phyloP scores from a whole-genome alignment of 306 rosid species.

The Castanea sativa region DNA sequence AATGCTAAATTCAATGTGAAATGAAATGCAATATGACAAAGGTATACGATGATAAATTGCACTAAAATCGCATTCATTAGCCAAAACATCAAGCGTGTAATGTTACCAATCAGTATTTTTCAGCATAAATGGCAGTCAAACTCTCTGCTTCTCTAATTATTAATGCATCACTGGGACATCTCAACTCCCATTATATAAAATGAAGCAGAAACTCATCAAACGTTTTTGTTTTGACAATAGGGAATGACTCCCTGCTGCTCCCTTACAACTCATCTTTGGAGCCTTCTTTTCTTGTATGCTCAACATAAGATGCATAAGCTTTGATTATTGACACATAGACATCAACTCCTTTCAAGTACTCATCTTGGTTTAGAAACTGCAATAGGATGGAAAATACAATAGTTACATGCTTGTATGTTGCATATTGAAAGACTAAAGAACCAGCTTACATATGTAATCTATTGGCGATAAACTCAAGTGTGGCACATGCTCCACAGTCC shows the following conservation, averaged over 20 bases:
- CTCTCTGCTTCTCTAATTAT: neutral
- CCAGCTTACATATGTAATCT: neutral
- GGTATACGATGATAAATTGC: neutral
- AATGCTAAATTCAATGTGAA: neutral
- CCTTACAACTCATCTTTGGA: slow-evolving; percentile 72
- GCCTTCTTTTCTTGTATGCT: slow-evolving; percentile 21
- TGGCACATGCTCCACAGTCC: neutral
- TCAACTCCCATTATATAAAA: slow-evolving; percentile 8
- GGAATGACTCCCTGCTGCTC: neutral
- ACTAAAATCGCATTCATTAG: neutral
- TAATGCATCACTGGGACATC: slow-evolving; percentile 8
- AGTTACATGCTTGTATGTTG: neutral
- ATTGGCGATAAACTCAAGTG: neutral
- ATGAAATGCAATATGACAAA: neutral
- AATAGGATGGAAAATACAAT: slow-evolving; percentile 7
- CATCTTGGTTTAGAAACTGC: slow-evolving; percentile 82
- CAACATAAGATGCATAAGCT: slow-evolving; percentile 60
- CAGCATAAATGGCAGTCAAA: neutral
- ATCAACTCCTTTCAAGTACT: slow-evolving; percentile 78
- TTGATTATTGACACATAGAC: slow-evolving; percentile 66
- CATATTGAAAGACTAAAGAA: neutral
- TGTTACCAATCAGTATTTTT: neutral
- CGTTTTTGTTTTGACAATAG: neutral
- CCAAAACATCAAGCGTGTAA: neutral
- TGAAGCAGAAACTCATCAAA: neutral